These are phyloP conservation scores for Neotropicomus parvogracilis DNA, from an alignment of 1,284 basidiomycete species.

Conservation along the genomic window DNA sequence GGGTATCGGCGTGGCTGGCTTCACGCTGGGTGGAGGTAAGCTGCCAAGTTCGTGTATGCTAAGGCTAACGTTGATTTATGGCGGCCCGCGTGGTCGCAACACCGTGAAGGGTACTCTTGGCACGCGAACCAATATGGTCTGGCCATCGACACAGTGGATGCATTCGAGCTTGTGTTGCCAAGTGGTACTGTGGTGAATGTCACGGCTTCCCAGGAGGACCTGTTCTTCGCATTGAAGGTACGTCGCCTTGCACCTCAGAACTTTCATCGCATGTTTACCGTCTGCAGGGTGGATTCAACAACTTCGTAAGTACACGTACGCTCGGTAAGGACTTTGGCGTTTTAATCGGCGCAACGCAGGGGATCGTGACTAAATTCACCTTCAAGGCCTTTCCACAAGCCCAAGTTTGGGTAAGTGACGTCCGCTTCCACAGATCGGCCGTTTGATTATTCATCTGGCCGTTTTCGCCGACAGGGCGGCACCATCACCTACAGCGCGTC, in stretches of 20 bases:
- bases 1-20: conserved; percentile 47
- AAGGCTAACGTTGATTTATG: neutral
- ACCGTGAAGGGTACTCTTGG: conserved; percentile 49
- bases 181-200: conserved; percentile 42
- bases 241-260: conserved; percentile 36
- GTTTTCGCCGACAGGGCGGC: conserved; percentile 46
- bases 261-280: conserved; percentile 41
- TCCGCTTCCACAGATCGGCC: neutral
- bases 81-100: conserved; percentile 6
- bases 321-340: neutral
- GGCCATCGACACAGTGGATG: conserved; percentile 47
- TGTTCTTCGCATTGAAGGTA: conserved; percentile 50
- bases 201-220: conserved; percentile 37
- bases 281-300: conserved; percentile 55
- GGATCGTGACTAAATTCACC: conserved; percentile 59
- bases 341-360: conserved; percentile 36
- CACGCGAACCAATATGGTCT: conserved; percentile 50
- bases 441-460: conserved; percentile 3
- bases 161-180: conserved; percentile 49
- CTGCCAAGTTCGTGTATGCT: neutral
- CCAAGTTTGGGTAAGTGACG: conserved; percentile 50
- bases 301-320: conserved; percentile 45
- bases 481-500: conserved; percentile 40
- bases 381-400: conserved; percentile 51
- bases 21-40: conserved; percentile 32